These are phyloP conservation scores for Gossypium longicalyx DNA, from an alignment of 345 rosid genomes.

Conservation along the genomic window DNA sequence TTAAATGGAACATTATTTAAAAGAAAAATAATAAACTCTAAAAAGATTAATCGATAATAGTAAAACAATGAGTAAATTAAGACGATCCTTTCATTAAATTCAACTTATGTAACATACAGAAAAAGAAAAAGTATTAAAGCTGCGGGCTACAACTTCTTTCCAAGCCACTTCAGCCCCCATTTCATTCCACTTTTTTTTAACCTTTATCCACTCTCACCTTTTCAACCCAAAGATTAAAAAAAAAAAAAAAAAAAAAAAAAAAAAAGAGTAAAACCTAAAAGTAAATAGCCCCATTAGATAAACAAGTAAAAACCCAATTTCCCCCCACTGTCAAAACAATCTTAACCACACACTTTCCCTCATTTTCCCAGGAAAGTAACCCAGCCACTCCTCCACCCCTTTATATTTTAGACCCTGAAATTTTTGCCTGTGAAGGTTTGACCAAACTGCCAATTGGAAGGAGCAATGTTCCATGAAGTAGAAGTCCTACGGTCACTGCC, in stretches of 20 bases:
- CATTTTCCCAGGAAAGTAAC: too few species aligned
- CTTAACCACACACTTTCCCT: constrained; percentile 11
- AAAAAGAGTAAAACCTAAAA: not conserved
- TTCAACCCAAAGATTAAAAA: not conserved
- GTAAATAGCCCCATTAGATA: not conserved
- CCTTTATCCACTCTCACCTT: not conserved
- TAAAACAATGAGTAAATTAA: not conserved
- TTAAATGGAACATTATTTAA: accelerated
- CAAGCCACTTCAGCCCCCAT: constrained; percentile 41
- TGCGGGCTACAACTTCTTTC: constrained; percentile 32
- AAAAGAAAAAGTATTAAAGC: constrained; percentile 14
- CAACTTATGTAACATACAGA: not conserved
- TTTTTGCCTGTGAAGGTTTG: constrained; percentile 76
- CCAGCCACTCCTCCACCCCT: too few species aligned
- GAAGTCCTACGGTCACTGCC: constrained; percentile 60
- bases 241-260: too few species aligned
- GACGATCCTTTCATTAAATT: not conserved
- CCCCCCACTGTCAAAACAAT: not conserved
- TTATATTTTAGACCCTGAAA: constrained; percentile 36
- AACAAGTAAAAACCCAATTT: not conserved
- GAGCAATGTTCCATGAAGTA: constrained; percentile 72
- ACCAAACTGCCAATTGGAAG: constrained; percentile 66
- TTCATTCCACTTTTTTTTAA: constrained; percentile 5
- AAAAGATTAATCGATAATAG: too few species aligned
- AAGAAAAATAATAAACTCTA: too few species aligned